These are phyloP conservation scores for Bipolaris zeicola DNA, from an alignment of 2,329 filamentous ascomycete genomes.

Conservation along the genomic window DNA sequence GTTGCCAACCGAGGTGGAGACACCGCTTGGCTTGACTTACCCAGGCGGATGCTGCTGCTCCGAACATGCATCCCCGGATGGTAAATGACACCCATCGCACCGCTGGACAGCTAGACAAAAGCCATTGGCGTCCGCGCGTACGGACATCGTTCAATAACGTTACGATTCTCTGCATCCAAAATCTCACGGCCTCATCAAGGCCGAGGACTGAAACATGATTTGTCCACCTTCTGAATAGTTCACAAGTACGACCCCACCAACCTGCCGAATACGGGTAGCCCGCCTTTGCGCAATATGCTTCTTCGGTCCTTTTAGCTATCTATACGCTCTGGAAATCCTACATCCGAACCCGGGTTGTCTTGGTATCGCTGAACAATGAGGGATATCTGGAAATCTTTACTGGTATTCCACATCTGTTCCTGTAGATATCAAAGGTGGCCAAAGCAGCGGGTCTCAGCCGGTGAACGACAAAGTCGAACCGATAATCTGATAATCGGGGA, in stretches of 20 bases:
- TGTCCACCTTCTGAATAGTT: neutral
- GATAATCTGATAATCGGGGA: neutral
- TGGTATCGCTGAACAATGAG: neutral
- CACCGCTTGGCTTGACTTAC: slow-evolving; percentile 8
- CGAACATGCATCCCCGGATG: neutral
- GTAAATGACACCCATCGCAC: neutral
- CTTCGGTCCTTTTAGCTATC: neutral
- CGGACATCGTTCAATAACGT: neutral
- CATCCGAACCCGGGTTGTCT: neutral
- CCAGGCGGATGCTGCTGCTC: slow-evolving; percentile 6
- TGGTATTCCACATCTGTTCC: neutral
- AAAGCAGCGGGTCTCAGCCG: neutral
- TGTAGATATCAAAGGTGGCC: neutral
- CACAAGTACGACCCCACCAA: neutral
- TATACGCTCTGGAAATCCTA: neutral
- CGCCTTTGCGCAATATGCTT: slow-evolving; percentile 3
- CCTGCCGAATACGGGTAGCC: slow-evolving; percentile 10
- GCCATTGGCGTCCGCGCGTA: neutral
- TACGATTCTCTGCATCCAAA: neutral
- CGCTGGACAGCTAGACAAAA: neutral
- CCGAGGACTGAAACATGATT: neutral
- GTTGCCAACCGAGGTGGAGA: slow-evolving; percentile 30
- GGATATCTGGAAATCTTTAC: neutral
- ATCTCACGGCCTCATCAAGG: neutral
- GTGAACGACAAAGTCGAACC: neutral